A percentile compares a stretch with the other conserved stretches of the same genome.
Conservation (phyloP, 805 yeast species). For the Kuraishia cidri region DNA sequence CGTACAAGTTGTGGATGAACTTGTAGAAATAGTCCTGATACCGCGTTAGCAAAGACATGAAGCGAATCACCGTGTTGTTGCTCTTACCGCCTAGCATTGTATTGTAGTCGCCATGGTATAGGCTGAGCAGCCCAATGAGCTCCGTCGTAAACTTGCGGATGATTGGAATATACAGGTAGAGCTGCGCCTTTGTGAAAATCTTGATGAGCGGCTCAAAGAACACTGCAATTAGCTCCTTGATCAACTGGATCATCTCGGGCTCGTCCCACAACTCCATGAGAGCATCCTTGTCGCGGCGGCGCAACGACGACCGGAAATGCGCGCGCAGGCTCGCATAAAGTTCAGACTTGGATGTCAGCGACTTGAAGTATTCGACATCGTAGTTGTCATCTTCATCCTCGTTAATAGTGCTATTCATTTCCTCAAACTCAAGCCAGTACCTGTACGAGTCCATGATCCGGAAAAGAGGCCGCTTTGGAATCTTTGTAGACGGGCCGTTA, state of each 20-base stretch:
- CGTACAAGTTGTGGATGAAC: constrained; percentile 75
- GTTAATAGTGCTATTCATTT: neutral
- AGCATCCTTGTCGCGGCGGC: constrained; percentile 69
- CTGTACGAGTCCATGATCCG: constrained; percentile 12
- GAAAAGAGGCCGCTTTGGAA: constrained; percentile 7
- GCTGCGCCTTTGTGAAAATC: constrained; percentile 56
- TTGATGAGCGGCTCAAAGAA: constrained; percentile 69
- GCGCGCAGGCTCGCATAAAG: constrained; percentile 48
- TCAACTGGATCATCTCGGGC: constrained; percentile 66
- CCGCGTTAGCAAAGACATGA: constrained; percentile 55
- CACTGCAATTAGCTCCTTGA: constrained; percentile 64
- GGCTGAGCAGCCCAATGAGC: constrained; percentile 46
- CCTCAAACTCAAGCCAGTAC: constrained; percentile 2
- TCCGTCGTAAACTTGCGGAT: constrained; percentile 62
- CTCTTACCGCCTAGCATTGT: constrained; percentile 22
- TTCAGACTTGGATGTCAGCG: constrained; percentile 22
- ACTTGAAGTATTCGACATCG: constrained; percentile 8
- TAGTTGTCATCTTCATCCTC: neutral
- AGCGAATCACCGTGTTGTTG: constrained; percentile 56
- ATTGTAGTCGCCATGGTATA: constrained; percentile 33
- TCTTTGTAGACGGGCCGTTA: constrained; percentile 7
- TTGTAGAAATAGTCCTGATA: constrained; percentile 68
- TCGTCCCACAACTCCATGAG: constrained; percentile 79
- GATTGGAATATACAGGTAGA: constrained; percentile 56
- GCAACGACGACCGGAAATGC: constrained; percentile 51